phyloP scores from a whole-genome alignment of 2,329 filamentous ascomycete species.

The Pseudogymnoascus sp. region DNA sequence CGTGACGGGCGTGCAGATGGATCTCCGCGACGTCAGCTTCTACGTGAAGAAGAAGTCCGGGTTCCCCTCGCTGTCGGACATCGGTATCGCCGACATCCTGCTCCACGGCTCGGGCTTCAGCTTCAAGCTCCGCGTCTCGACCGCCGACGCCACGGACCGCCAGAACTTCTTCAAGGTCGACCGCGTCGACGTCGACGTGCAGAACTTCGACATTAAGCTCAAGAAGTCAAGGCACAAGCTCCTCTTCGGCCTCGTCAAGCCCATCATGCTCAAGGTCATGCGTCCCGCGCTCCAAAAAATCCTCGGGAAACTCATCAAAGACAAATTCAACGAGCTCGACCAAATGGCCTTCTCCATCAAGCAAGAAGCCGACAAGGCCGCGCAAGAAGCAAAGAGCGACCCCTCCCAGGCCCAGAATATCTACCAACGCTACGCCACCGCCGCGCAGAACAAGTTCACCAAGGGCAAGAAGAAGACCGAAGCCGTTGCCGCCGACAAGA shows the following conservation, averaged over 20 bases:
- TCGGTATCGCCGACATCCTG: conserved; percentile 80
- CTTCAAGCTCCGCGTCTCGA: conserved; percentile 86
- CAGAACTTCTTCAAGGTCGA: conserved; percentile 93
- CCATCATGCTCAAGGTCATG: conserved; percentile 75
- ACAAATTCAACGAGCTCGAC: conserved; percentile 73
- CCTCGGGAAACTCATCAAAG: conserved; percentile 81
- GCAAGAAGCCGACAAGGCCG: conserved; percentile 70
- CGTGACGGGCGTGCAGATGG: conserved; percentile 86
- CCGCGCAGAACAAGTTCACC: conserved; percentile 65
- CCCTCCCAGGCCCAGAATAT: conserved; percentile 73
- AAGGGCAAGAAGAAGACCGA: conserved; percentile 72
- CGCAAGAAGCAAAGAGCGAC: conserved; percentile 58
- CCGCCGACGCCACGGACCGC: conserved; percentile 65
- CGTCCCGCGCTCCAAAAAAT: conserved; percentile 81
- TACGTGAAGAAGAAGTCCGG: conserved; percentile 93
- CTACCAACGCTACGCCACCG: conserved; percentile 76
- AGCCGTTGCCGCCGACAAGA: conserved; percentile 62
- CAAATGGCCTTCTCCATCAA: conserved; percentile 69
- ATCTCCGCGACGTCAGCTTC: conserved; percentile 84
- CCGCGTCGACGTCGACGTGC: conserved; percentile 76
- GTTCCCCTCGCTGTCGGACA: conserved; percentile 82
- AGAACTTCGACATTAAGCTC: conserved; percentile 78
- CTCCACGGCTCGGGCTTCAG: conserved; percentile 82
- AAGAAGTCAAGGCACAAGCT: conserved; percentile 95
- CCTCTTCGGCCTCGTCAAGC: conserved; percentile 81